A percentile compares a stretch with the other conserved stretches of the same genome.
These are phyloP conservation scores for Arabidopsis thaliana DNA, from an alignment of 345 rosid genomes.

Conservation along the genomic window DNA sequence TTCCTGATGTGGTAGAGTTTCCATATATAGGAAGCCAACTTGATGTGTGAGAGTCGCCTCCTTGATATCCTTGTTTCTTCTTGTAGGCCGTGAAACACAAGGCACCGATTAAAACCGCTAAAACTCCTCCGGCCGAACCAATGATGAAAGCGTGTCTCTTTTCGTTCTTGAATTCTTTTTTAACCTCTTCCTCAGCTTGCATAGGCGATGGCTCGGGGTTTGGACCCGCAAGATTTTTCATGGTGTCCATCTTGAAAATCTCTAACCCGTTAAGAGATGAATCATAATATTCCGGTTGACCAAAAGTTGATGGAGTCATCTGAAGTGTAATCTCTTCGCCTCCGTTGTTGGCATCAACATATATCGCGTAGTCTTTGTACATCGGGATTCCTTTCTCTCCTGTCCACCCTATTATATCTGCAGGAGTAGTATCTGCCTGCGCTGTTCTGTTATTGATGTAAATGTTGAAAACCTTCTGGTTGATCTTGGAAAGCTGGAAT, in stretches of 20 bases:
- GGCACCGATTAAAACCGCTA: slow-evolving; percentile 57
- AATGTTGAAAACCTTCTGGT: slow-evolving; percentile 70
- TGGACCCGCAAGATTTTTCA: slow-evolving; percentile 62
- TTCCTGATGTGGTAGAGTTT: slow-evolving; percentile 54
- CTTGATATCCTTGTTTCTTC: slow-evolving; percentile 45
- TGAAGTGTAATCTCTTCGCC: slow-evolving; percentile 54
- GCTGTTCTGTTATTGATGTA: slow-evolving; percentile 71
- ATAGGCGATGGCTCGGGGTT: slow-evolving; percentile 65
- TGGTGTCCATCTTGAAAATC: slow-evolving; percentile 65
- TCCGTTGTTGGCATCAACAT: slow-evolving; percentile 48
- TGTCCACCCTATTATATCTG: slow-evolving; percentile 69
- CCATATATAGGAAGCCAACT: slow-evolving; percentile 75
- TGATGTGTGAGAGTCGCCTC: slow-evolving; percentile 57
- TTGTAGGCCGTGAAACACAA: slow-evolving; percentile 50
- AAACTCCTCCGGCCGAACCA: slow-evolving; percentile 66
- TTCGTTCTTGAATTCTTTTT: slow-evolving; percentile 24
- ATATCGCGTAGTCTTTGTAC: slow-evolving; percentile 62
- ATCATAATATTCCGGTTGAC: slow-evolving; percentile 56
- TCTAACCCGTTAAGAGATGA: slow-evolving; percentile 73
- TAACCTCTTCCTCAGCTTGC: slow-evolving; percentile 47
- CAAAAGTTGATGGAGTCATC: slow-evolving; percentile 53
- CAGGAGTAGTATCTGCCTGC: slow-evolving; percentile 46
- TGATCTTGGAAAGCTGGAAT: slow-evolving; percentile 47
- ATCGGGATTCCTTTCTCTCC: slow-evolving; percentile 53
- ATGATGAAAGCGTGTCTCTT: slow-evolving; percentile 49